phyloP scores from a whole-genome alignment of 2,329 filamentous ascomycete species.

The Chaetomiaceae sp. region DNA sequence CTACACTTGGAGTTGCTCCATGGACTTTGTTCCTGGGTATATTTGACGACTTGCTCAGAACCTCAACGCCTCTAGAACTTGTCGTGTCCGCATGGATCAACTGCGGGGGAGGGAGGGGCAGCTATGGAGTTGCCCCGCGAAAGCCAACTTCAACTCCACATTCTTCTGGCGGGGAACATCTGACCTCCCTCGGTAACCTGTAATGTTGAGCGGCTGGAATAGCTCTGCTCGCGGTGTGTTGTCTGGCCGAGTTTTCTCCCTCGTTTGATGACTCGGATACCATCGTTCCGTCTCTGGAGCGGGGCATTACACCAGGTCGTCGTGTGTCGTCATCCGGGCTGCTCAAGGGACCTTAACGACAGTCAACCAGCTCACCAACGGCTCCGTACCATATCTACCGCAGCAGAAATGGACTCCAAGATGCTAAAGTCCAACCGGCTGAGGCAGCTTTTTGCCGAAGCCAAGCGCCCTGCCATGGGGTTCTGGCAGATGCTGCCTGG shows the following conservation, averaged over 20 bases:
- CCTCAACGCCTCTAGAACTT: too few relatives aligned
- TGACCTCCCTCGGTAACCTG: too few relatives aligned
- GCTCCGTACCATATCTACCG: constrained; percentile 3
- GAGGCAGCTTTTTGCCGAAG: constrained; percentile 44
- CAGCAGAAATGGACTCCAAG: constrained; percentile 14
- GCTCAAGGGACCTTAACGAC: too few relatives aligned
- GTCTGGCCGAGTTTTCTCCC: not conserved
- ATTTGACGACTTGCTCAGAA: too few relatives aligned
- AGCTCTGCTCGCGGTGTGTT: not conserved
- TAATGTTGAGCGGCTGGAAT: too few relatives aligned
- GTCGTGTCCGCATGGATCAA: too few relatives aligned
- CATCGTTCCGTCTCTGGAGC: not conserved
- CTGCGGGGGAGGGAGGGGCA: too few relatives aligned
- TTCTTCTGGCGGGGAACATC: too few relatives aligned
- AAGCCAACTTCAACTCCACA: too few relatives aligned
- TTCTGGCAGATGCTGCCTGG: constrained; percentile 62
- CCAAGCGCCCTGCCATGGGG: constrained; percentile 46
- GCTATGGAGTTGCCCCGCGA: too few relatives aligned
- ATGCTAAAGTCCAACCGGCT: constrained; percentile 47
- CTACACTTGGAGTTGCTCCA: too few relatives aligned
- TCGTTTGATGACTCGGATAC: constrained; percentile 6
- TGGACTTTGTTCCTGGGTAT: too few relatives aligned
- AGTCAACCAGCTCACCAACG: not conserved
- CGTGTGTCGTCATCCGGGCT: not conserved
- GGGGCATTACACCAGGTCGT: not conserved